phyloP scores from a whole-genome alignment of 139 green algal genomes.

The Chlamydomonas schloesseri region DNA sequence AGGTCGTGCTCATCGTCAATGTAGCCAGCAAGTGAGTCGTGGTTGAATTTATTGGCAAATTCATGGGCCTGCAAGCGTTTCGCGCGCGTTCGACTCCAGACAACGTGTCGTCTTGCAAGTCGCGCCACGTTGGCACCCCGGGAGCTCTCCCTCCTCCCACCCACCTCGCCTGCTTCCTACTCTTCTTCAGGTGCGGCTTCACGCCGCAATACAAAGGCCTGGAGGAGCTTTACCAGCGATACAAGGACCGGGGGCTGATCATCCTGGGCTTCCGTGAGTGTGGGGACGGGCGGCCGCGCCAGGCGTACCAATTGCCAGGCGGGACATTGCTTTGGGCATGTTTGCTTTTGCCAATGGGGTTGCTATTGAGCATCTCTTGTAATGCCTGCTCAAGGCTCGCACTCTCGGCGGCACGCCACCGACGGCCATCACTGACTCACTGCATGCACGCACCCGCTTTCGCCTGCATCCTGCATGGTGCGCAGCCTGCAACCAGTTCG shows the following conservation, averaged over 20 bases:
- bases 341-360: background rate
- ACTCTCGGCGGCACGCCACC: too few relatives aligned
- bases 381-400: too few relatives aligned
- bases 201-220: slow-evolving; percentile 73
- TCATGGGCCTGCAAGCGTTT: too few relatives aligned
- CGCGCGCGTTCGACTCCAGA: too few relatives aligned
- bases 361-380: too few relatives aligned
- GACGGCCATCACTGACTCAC: too few relatives aligned
- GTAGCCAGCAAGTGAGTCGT: slow-evolving; percentile 72
- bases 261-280: slow-evolving; percentile 76
- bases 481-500: slow-evolving; percentile 66
- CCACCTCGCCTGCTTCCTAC: slow-evolving; percentile 17
- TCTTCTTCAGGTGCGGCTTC: slow-evolving; percentile 47
- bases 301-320: too few relatives aligned
- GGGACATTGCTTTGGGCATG: background rate
- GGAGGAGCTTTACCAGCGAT: slow-evolving; percentile 79
- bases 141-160: background rate
- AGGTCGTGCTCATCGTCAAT: slow-evolving; percentile 85
- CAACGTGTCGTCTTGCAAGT: background rate
- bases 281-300: too few relatives aligned
- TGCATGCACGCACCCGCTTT: too few relatives aligned
- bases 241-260: slow-evolving; percentile 71
- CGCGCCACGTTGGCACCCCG: too few relatives aligned
- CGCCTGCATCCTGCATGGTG: too few relatives aligned
- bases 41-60: too few relatives aligned